These are phyloP conservation scores for Kodamaea restingae DNA, from an alignment of 805 yeast species.

Conservation along the genomic window DNA sequence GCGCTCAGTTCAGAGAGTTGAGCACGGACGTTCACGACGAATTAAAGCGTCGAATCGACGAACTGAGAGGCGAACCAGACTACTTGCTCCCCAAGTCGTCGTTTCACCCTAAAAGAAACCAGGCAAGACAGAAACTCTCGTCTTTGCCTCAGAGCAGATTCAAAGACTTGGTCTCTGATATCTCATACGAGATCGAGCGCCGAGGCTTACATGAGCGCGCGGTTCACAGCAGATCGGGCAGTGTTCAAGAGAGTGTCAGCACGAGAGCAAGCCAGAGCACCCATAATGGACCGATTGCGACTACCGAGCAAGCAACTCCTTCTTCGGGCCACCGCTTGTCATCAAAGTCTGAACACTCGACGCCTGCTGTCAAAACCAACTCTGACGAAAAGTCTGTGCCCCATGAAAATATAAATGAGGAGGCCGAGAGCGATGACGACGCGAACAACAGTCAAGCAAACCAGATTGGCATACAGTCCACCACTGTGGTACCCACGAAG, in stretches of 20 bases:
- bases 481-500: constrained; percentile 78
- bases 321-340: no score
- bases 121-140: constrained; percentile 89
- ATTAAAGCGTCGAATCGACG: constrained; percentile 69
- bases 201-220: constrained; percentile 49
- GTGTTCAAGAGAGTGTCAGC: background rate
- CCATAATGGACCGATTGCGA: no score
- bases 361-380: no score
- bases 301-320: no score
- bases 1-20: constrained; percentile 80
- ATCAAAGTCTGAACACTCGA: no score
- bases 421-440: constrained; percentile 1
- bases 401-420: constrained; percentile 4
- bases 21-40: constrained; percentile 96
- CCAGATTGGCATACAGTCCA: constrained; percentile 49
- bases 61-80: constrained; percentile 54
- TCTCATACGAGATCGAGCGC: constrained; percentile 79
- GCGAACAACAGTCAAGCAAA: constrained; percentile 10
- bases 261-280: background rate
- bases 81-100: constrained; percentile 63
- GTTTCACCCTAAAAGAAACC: constrained; percentile 92
- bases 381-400: constrained; percentile 1
- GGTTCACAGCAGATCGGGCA: background rate
- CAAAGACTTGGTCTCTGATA: constrained; percentile 87
- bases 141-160: constrained; percentile 78